Percentiles rank a stretch among this genome's conserved stretches.
phyloP scores from a whole-genome alignment of 192 early-diverging fungal species.

The Gamsiella multidivaricata region DNA sequence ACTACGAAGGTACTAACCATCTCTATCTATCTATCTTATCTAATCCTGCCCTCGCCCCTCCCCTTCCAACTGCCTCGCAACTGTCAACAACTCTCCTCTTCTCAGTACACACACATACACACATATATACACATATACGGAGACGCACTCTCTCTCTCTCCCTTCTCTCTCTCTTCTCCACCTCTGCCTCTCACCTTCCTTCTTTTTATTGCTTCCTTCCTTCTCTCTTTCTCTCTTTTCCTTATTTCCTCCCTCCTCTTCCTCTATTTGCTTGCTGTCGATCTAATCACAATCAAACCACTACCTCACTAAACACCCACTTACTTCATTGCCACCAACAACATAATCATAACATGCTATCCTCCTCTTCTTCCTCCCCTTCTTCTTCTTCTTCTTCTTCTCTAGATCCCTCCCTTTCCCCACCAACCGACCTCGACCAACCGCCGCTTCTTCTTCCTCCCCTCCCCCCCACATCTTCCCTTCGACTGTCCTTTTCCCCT shows the following conservation, averaged over 20 bases:
- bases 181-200: not conserved
- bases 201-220: not conserved
- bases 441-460: not conserved
- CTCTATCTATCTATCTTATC: too few relatives aligned
- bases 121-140: too few relatives aligned
- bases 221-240: not conserved
- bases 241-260: not conserved
- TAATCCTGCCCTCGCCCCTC: not conserved
- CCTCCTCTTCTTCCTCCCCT: not conserved
- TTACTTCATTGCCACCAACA: not conserved
- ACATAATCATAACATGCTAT: too few relatives aligned
- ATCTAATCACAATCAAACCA: not conserved
- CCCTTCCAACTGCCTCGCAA: too few relatives aligned
- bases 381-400: not conserved
- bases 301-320: not conserved
- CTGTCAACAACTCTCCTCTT: too few relatives aligned
- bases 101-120: too few relatives aligned
- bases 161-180: not conserved
- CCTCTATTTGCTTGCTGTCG: not conserved
- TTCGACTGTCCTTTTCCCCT: conserved; percentile 45
- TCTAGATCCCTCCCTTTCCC: not conserved
- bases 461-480: not conserved
- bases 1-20: too few relatives aligned
- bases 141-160: not conserved
- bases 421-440: not conserved